phyloP scores from a whole-genome alignment of 2,329 filamentous ascomycete species.

The Ambrosiella xylebori region DNA sequence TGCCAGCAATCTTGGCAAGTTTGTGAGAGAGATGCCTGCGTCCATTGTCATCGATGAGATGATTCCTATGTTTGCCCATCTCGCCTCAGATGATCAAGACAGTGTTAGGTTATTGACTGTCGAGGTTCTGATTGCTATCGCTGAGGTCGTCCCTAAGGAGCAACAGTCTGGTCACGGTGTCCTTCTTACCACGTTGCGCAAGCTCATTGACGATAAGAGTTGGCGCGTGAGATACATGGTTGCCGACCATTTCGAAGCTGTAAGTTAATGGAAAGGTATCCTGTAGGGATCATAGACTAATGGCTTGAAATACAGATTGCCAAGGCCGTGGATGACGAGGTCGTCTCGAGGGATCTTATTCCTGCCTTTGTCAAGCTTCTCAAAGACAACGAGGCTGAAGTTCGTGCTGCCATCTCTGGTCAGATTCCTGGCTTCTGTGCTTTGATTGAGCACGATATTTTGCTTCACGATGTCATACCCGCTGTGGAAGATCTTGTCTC shows the following conservation, averaged over 20 bases:
- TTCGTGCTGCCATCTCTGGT: slow-evolving; percentile 87
- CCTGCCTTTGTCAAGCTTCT: slow-evolving; percentile 94
- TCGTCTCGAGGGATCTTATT: slow-evolving; percentile 81
- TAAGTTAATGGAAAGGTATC: slow-evolving; percentile 20
- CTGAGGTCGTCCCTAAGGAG: slow-evolving; percentile 93
- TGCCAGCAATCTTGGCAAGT: slow-evolving; percentile 90
- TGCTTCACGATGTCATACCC: slow-evolving; percentile 92
- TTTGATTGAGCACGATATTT: slow-evolving; percentile 68
- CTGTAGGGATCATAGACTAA: not conserved
- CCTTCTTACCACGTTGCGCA: slow-evolving; percentile 74
- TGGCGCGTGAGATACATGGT: slow-evolving; percentile 99
- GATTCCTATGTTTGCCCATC: slow-evolving; percentile 96
- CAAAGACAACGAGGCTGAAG: slow-evolving; percentile 95
- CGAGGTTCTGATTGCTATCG: slow-evolving; percentile 88
- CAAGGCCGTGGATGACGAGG: slow-evolving; percentile 94
- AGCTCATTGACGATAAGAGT: slow-evolving; percentile 96
- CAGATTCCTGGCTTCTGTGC: slow-evolving; percentile 96
- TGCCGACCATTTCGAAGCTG: slow-evolving; percentile 95
- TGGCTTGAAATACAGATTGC: slow-evolving; percentile 48
- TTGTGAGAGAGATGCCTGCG: slow-evolving; percentile 91
- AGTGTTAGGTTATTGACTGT: slow-evolving; percentile 92
- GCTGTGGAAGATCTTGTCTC: slow-evolving; percentile 92
- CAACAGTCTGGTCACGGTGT: slow-evolving; percentile 94
- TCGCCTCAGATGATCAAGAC: slow-evolving; percentile 92
- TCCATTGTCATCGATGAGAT: slow-evolving; percentile 91